Evolutionary conservation across 768 basidiomycete species (phyloP).

Genomic region (Podaxis rugospora): DNA sequence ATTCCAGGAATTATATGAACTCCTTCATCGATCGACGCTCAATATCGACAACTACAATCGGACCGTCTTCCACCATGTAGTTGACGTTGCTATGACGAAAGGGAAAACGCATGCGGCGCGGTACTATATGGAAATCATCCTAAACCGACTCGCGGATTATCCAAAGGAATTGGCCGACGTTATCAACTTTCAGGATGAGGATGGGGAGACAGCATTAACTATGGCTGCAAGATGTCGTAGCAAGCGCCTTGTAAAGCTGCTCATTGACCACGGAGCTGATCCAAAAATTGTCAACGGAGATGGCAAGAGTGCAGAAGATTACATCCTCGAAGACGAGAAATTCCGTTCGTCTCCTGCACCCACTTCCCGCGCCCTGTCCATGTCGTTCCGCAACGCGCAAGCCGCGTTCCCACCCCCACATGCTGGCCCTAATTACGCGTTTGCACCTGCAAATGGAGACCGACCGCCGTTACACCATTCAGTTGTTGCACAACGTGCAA

Average conservation of each 20-base stretch:
- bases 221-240: constrained; percentile 94
- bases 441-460: constrained; percentile 51
- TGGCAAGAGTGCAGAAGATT: constrained; percentile 96
- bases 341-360: constrained; percentile 90
- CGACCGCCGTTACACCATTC: constrained; percentile 81
- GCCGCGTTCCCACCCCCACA: constrained; percentile 48
- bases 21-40: constrained; percentile 95
- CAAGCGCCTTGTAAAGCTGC: constrained; percentile 90
- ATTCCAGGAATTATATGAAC: constrained; percentile 95
- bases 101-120: constrained; percentile 96
- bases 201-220: constrained; percentile 96
- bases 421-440: constrained; percentile 36
- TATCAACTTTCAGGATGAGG: constrained; percentile 98
- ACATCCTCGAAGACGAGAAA: constrained; percentile 96
- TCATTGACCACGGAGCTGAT: constrained; percentile 95
- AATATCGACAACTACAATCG: constrained; percentile 98
- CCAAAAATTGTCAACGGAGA: constrained; percentile 93
- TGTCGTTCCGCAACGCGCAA: constrained; percentile 74
- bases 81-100: constrained; percentile 96
- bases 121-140: constrained; percentile 98
- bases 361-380: constrained; percentile 56
- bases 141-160: constrained; percentile 83
- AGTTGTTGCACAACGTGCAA: constrained; percentile 78
- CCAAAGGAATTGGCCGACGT: constrained; percentile 96
- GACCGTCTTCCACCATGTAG: constrained; percentile 96